phyloP scores from a whole-genome alignment of 1,284 basidiomycete species.

The Cryptococcus sp. region DNA sequence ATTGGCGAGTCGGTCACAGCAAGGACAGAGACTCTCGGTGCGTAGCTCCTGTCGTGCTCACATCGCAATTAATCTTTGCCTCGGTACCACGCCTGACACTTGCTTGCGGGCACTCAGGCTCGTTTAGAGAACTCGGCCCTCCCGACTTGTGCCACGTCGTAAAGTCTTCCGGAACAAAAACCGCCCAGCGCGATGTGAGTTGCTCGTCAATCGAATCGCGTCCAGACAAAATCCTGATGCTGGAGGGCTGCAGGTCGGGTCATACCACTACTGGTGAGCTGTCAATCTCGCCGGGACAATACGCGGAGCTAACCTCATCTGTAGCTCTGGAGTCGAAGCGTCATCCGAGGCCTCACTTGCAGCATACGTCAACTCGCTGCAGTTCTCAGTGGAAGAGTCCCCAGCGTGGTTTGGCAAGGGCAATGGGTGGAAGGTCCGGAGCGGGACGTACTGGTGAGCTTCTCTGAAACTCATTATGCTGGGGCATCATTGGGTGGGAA shows the following conservation, averaged over 20 bases:
- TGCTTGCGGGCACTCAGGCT: constrained; percentile 57
- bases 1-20: constrained; percentile 85
- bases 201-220: too few species aligned
- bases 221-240: constrained; percentile 5
- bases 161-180: constrained; percentile 74
- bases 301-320: constrained; percentile 9
- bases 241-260: constrained; percentile 66
- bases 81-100: neutral
- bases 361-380: constrained; percentile 96
- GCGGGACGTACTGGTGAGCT: constrained; percentile 87
- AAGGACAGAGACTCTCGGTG: constrained; percentile 87
- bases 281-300: too few species aligned
- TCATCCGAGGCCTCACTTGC: constrained; percentile 95
- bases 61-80: too few species aligned
- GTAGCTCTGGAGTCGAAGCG: constrained; percentile 88
- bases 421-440: constrained; percentile 84
- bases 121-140: constrained; percentile 94
- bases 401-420: constrained; percentile 89
- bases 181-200: constrained; percentile 79
- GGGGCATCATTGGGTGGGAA: neutral
- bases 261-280: constrained; percentile 72
- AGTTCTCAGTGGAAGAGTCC: constrained; percentile 88
- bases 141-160: constrained; percentile 96
- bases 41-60: constrained; percentile 41
- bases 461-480: too few species aligned